Evolutionary conservation across 768 basidiomycete species (phyloP).

Genomic region (Boletellus ananas): DNA sequence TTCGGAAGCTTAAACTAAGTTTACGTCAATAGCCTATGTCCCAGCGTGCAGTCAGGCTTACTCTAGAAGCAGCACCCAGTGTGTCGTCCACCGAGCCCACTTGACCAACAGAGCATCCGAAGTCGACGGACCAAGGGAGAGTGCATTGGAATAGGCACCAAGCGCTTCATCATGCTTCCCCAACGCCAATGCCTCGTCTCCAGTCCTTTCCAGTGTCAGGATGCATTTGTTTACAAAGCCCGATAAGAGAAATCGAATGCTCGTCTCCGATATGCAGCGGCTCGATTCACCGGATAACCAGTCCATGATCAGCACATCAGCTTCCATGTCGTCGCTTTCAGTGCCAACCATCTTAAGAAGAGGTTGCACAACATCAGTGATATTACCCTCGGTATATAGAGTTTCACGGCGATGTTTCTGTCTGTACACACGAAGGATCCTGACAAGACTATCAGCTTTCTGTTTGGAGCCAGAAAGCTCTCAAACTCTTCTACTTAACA

Average conservation of each 20-base stretch:
- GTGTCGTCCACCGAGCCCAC: not conserved
- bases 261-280: not conserved
- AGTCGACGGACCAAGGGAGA: not conserved
- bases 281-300: not conserved
- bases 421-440: not conserved
- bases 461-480: not conserved
- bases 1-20: slow-evolving; percentile 2
- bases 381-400: not conserved
- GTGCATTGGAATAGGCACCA: not conserved
- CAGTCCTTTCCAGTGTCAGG: not conserved
- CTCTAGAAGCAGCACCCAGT: not conserved
- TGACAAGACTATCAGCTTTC: not conserved
- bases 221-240: not conserved
- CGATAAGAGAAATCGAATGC: not conserved
- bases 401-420: not conserved
- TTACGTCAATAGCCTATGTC: not conserved
- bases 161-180: not conserved
- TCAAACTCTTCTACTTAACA: too few relatives aligned
- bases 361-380: not conserved
- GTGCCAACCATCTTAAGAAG: not conserved
- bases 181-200: not conserved
- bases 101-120: not conserved
- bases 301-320: not conserved
- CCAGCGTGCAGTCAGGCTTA: not conserved
- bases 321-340: not conserved